Conservation (phyloP, 2,329 filamentous ascomycete species). For the Fusarium marasasianum region DNA sequence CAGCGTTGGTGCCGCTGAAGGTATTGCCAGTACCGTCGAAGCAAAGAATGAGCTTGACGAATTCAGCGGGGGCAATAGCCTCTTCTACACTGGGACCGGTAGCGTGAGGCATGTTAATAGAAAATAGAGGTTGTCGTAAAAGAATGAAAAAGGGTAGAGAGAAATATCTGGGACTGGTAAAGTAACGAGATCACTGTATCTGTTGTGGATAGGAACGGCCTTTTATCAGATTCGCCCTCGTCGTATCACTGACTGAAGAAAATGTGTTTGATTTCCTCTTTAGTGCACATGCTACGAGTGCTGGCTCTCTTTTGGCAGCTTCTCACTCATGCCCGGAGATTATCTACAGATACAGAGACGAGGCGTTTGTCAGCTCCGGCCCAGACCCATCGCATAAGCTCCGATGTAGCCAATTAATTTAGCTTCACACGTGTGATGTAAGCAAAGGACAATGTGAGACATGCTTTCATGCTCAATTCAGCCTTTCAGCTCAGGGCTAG, state of each 20-base stretch:
- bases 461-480: too few species aligned
- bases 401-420: too few species aligned
- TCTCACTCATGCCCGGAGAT: neutral
- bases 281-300: neutral
- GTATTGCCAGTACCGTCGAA: constrained; percentile 60
- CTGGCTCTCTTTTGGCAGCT: neutral
- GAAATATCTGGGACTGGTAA: accelerated
- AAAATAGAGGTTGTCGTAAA: accelerated
- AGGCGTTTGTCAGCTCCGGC: neutral
- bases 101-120: neutral
- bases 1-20: constrained; percentile 53
- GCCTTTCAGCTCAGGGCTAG: too few species aligned
- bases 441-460: accelerated
- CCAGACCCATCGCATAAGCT: neutral
- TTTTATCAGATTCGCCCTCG: accelerated
- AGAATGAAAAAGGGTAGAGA: accelerated
- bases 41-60: constrained; percentile 54
- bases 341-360: neutral
- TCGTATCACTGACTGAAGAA: too few species aligned
- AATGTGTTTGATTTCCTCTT: too few species aligned
- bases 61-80: neutral
- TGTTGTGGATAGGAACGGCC: too few species aligned
- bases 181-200: too few species aligned
- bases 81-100: neutral
- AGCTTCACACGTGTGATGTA: too few species aligned